These are phyloP conservation scores for Solanum chilense DNA, from an alignment of 257 asterid species.

Conservation along the genomic window DNA sequence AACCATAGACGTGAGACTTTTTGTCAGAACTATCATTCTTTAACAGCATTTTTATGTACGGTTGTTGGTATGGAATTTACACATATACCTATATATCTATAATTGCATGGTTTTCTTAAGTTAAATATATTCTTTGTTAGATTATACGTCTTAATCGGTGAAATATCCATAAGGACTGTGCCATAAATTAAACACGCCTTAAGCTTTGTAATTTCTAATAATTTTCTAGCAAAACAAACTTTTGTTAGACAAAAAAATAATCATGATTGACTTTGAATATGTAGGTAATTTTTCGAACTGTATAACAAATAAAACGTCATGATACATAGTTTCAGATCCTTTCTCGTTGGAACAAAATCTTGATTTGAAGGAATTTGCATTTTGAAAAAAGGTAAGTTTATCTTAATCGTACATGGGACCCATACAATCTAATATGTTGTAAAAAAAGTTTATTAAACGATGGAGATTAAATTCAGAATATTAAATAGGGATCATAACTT, in stretches of 20 bases:
- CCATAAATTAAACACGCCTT: too few relatives aligned
- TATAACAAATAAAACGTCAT: background rate
- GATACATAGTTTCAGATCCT: background rate
- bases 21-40: too few relatives aligned
- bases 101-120: too few relatives aligned
- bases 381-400: background rate
- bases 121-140: too few relatives aligned
- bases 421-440: background rate
- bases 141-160: too few relatives aligned
- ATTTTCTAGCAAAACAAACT: too few relatives aligned
- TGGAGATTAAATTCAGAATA: background rate
- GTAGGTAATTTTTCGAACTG: background rate
- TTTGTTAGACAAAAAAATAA: background rate
- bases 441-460: background rate
- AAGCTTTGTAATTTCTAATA: too few relatives aligned
- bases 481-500: background rate
- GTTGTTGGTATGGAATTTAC: too few relatives aligned
- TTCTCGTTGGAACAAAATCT: background rate
- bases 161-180: too few relatives aligned
- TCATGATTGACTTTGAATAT: too few relatives aligned
- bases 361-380: background rate
- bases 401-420: background rate
- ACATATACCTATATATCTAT: too few relatives aligned
- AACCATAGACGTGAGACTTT: fast-evolving
- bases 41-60: too few relatives aligned